These are phyloP conservation scores for Eucalyptus erythrocorys DNA, from an alignment of 345 rosid species.

Conservation along the genomic window DNA sequence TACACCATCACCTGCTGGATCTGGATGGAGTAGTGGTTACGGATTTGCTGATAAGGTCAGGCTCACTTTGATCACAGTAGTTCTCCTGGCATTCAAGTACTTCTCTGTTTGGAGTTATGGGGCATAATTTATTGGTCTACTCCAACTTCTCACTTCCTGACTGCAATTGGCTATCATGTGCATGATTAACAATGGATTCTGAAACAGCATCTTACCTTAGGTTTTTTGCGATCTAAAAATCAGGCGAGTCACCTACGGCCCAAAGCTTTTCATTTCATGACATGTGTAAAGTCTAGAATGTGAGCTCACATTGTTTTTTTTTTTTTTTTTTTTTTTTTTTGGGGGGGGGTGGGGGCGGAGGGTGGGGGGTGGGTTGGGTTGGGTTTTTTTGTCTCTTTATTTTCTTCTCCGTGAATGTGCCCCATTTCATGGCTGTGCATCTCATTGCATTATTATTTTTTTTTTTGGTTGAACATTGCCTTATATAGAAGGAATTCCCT, in stretches of 20 bases:
- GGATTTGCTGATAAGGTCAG: conserved; percentile 98
- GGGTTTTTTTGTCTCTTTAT: not conserved
- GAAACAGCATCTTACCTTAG: not conserved
- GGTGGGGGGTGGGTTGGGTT: not conserved
- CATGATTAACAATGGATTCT: not conserved
- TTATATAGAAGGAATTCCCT: not conserved
- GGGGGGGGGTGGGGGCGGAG: no score
- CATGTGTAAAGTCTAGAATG: not conserved
- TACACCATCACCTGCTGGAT: conserved; percentile 37
- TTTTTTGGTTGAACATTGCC: not conserved
- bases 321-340: not conserved
- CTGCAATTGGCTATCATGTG: not conserved
- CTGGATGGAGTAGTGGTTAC: conserved; percentile 75
- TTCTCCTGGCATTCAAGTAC: not conserved
- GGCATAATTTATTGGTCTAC: not conserved
- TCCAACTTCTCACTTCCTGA: not conserved
- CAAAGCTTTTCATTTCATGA: not conserved
- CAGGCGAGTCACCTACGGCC: not conserved
- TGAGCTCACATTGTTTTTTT: not conserved
- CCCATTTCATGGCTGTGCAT: not conserved
- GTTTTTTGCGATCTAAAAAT: not conserved
- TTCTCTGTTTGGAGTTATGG: not conserved
- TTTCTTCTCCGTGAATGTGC: not conserved
- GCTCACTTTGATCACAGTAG: not conserved
- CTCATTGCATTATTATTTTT: not conserved